Evolutionary conservation across 2,329 filamentous ascomycete genomes (phyloP), one percentile per base, ranked within the genome.

Genomic region (Fusarium lyarnte): DNA sequence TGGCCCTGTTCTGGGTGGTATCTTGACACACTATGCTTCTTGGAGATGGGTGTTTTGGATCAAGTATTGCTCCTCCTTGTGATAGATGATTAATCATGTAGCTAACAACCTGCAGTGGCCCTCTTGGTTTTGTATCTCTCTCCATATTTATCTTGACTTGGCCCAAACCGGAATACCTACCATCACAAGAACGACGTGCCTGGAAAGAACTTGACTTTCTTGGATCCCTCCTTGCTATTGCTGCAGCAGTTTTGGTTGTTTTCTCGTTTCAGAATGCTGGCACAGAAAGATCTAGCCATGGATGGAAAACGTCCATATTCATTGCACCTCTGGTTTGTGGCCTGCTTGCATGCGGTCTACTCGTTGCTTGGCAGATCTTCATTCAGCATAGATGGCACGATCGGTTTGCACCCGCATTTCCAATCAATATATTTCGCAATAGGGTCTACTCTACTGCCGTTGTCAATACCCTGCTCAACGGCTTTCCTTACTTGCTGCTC

Each of bases 41-140:
- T 89, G 87, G 87, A 79, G 85, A 66, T 88, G 86, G 84, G 82
- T 89, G 4, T 90, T 90, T 77, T 89, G 86, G 86, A 86, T 90
- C 75, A 90, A 90, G 86, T 88, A 73, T 29, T 25, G 7, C 41
- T 33, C 42, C n/a, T 27, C 6, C 19, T 23, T 41, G 19, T 16
- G 8, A 17, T 16, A 41, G 6, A 43, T n/a, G 13, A 11, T 27
- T 27, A 16, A 21, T 11, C 25, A 31, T 43, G 3, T 11, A 36
- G 36, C 63, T 70, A 41, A 77, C 45, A 31, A 8, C 27, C 16
- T 31, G 21, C 19, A 89, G 87, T 74, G 87, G 85, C 5, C 88
- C 88, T 2, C 79, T 89, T 17, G 86, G 87, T 2, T 75, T 78
- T 42, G 68, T 84, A 2, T 85, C 88, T 4, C 76, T 88, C 25